Conservation (phyloP, 768 basidiomycete species). For the Boletus reticuloceps region DNA sequence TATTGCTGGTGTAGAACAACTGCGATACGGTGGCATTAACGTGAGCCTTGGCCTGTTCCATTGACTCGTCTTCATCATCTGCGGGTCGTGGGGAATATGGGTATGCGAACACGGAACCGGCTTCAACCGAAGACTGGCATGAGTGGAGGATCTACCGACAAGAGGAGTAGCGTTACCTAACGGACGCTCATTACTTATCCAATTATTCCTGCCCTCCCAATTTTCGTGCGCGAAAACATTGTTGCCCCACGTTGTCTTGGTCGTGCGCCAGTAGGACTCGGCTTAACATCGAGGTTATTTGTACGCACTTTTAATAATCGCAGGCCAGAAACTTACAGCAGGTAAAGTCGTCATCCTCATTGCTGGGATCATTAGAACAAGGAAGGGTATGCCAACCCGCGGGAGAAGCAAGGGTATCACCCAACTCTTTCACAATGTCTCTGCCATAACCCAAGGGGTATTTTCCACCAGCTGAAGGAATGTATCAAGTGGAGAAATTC, state of each 20-base stretch:
- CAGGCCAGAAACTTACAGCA: constrained; percentile 8
- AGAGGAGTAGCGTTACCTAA: constrained; percentile 33
- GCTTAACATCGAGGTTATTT: constrained; percentile 15
- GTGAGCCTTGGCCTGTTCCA: constrained; percentile 73
- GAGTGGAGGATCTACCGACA: background rate
- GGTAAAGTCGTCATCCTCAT: constrained; percentile 6
- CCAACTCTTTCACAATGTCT: constrained; percentile 55
- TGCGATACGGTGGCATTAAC: constrained; percentile 87
- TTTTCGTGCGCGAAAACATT: constrained; percentile 96
- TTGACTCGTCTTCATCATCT: constrained; percentile 48
- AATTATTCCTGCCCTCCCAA: constrained; percentile 71
- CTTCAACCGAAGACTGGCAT: background rate
- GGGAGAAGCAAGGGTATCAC: constrained; percentile 79
- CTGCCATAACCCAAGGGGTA: constrained; percentile 26
- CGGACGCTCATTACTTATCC: constrained; percentile 77
- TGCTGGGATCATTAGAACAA: constrained; percentile 58
- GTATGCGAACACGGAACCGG: constrained; percentile 56
- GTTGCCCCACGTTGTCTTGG: constrained; percentile 84
- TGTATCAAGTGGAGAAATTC: background rate
- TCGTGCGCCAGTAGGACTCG: constrained; percentile 52
- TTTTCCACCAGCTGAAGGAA: background rate
- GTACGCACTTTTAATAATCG: no score
- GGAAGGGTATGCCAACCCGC: constrained; percentile 92
- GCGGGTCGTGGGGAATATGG: constrained; percentile 68
- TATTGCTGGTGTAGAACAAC: constrained; percentile 83